phyloP scores from a whole-genome alignment of 768 basidiomycete genomes.

The Trametopsis cervina region DNA sequence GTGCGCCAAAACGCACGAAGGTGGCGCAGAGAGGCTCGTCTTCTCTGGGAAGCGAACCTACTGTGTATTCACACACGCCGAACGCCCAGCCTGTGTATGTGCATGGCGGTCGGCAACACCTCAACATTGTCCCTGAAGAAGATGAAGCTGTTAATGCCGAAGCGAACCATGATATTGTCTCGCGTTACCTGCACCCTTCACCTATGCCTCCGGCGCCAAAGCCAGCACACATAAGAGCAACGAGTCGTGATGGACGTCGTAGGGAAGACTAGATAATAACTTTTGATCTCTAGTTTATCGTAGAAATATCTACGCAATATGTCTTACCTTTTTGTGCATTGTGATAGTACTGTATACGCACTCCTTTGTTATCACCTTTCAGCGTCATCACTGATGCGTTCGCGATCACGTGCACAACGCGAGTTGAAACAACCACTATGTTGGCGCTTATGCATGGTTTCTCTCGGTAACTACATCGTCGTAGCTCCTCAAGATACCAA shows the following conservation, averaged over 20 bases:
- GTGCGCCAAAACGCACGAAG: neutral
- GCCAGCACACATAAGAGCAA: neutral
- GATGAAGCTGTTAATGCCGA: constrained; percentile 10
- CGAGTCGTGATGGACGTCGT: too few relatives aligned
- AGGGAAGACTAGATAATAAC: too few relatives aligned
- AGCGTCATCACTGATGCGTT: too few relatives aligned
- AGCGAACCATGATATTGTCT: constrained; percentile 17
- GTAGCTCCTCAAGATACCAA: neutral
- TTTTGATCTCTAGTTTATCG: too few relatives aligned
- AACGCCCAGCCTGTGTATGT: too few relatives aligned
- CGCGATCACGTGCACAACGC: neutral
- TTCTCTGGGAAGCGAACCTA: too few relatives aligned
- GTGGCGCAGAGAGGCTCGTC: neutral
- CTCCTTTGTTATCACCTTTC: too few relatives aligned
- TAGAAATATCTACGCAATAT: too few relatives aligned
- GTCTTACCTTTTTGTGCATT: too few relatives aligned
- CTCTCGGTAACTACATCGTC: neutral
- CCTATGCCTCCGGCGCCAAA: constrained; percentile 16
- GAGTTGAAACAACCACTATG: neutral
- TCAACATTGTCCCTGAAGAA: neutral
- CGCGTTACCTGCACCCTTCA: constrained; percentile 18
- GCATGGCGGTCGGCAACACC: too few relatives aligned
- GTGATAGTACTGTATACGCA: too few relatives aligned
- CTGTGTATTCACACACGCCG: too few relatives aligned
- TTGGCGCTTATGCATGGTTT: neutral